Conservation (phyloP, 106 monocot genomes). For the Apostasia ramifera region DNA sequence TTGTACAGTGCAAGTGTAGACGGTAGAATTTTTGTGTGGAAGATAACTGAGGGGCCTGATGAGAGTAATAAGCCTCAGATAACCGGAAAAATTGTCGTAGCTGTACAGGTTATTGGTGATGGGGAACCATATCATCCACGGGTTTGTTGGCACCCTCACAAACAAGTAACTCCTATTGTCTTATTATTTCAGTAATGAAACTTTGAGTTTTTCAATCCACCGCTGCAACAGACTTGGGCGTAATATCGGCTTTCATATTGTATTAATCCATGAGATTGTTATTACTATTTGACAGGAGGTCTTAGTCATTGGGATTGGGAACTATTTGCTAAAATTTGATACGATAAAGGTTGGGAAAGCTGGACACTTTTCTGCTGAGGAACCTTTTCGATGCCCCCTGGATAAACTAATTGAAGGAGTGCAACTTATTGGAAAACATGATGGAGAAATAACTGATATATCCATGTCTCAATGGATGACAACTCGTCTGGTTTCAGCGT, state of each 20-base stretch:
- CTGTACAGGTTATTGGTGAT: constrained; percentile 69
- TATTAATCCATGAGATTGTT: background rate
- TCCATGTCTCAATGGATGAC: constrained; percentile 99
- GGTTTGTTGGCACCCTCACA: constrained; percentile 96
- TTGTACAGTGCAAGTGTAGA: constrained; percentile 88
- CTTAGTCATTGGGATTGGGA: constrained; percentile 76
- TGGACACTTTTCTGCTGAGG: constrained; percentile 64
- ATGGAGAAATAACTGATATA: constrained; percentile 84
- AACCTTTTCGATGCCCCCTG: constrained; percentile 66
- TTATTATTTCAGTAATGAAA: constrained; percentile 2
- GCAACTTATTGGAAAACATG: constrained; percentile 84
- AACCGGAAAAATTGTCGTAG: constrained; percentile 66
- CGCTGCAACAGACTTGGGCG: background rate
- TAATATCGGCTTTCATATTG: background rate
- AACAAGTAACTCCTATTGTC: constrained; percentile 57
- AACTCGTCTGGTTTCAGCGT: constrained; percentile 88
- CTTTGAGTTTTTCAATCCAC: background rate
- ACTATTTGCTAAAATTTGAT: constrained; percentile 78
- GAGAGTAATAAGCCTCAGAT: constrained; percentile 77
- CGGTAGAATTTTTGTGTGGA: constrained; percentile 91
- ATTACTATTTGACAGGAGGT: constrained; percentile 51
- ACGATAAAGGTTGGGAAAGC: constrained; percentile 79
- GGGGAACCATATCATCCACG: constrained; percentile 75
- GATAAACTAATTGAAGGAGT: constrained; percentile 80
- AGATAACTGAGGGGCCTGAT: constrained; percentile 89